A percentile compares a stretch with the other conserved stretches of the same genome.
Conservation (phyloP, 2,329 filamentous ascomycete species). For the Fusarium paranaense region DNA sequence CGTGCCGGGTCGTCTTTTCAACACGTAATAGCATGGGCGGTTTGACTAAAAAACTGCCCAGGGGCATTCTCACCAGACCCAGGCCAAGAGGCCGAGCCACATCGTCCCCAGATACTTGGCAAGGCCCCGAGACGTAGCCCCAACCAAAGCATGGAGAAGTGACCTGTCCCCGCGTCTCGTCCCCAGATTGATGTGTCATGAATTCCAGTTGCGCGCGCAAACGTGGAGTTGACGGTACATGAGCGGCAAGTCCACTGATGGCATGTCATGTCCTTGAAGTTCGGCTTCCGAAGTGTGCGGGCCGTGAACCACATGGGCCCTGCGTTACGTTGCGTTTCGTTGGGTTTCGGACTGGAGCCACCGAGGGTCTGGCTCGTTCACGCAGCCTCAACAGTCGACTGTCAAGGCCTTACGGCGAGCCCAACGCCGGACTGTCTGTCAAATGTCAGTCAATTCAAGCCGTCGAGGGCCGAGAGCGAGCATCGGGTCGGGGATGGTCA, state of each 20-base stretch:
- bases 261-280: conserved; percentile 5
- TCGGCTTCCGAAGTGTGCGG: conserved; percentile 20
- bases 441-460: conserved; percentile 4
- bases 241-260: conserved; percentile 9
- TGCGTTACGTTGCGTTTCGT: neutral
- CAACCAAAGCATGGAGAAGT: conserved; percentile 23
- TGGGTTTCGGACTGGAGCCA: conserved; percentile 24
- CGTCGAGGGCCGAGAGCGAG: conserved; percentile 19
- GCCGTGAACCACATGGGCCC: conserved; percentile 7
- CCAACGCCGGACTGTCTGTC: neutral
- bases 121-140: conserved; percentile 29
- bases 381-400: conserved; percentile 24
- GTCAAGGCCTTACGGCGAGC: conserved; percentile 12
- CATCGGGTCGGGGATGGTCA: neutral
- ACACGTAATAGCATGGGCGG: conserved; percentile 42
- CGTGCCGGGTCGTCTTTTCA: conserved; percentile 33
- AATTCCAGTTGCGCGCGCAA: conserved; percentile 19
- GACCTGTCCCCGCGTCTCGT: conserved; percentile 35
- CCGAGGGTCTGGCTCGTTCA: conserved; percentile 23
- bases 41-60: conserved; percentile 41
- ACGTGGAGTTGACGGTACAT: conserved; percentile 20
- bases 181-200: conserved; percentile 36
- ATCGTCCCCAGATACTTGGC: conserved; percentile 37
- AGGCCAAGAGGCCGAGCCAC: conserved; percentile 32
- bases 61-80: conserved; percentile 25